Evolutionary conservation across 2,329 filamentous ascomycete species (phyloP), one percentile per base, ranked within the genome.

Genomic region (Alternaria sp.): DNA sequence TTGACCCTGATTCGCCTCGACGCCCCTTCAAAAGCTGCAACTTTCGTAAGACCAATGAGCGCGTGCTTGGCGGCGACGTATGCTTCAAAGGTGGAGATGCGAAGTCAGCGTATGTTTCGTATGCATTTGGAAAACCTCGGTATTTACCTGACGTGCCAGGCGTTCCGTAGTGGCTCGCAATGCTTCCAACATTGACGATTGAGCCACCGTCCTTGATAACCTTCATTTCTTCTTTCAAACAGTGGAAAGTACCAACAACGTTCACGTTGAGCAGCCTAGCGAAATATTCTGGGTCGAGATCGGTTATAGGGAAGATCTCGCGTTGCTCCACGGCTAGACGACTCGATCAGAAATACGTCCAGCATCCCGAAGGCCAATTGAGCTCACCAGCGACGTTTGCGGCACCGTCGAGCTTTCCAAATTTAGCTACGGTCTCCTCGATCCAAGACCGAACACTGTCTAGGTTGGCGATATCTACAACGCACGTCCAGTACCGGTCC

Each of bases 321-420:
- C 57, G 49, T 59, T 59, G 57, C 40, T 54, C 57, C 40, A 59
- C 57, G 11, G 49, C 57, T 59, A 21, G 7, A 15, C 5, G 36
- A 55, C 23, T 9, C 11, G 21, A 46, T 32, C n/a, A 46, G n/a
- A 15, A 32, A 15, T 8, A n/a, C 17, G 11, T 28, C 1, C 15
- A 23, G 8, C 12, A 8, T n/a, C 10, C 5, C 2, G 21, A 32
- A 12, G 3, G n/a, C 13, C 11, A n/a, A n/a, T 15, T n/a, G 11
- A 46, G n/a, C 57, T 59, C 28, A 59, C 82, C 82, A 7, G 81
- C 81, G 47, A 80, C 66, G 68, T 83, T 83, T 19, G 77, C 81
- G 3, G 81, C 80, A 12, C 81, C 80, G 50, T 80, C 73, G 0
- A 83, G 65, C 21, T 68, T 71, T 8, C 79, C 81, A 46, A 79